Evolutionary conservation across 2,329 filamentous ascomycete genomes (phyloP), one percentile per base, ranked within the genome.

Genomic region (Cercospora sp.): DNA sequence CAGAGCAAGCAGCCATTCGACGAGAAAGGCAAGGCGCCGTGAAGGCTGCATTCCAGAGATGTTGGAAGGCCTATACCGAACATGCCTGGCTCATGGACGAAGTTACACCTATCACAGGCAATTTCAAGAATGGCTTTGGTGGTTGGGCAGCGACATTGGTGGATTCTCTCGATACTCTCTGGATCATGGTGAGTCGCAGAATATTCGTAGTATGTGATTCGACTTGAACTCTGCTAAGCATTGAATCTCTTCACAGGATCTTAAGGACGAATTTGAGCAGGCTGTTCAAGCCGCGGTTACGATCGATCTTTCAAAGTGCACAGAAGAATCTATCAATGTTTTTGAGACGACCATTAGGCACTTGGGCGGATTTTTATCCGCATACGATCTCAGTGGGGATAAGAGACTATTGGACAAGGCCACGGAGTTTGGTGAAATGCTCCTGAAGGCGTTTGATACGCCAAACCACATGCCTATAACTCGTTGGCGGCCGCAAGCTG

Each of bases 71-170:
- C 10, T 85, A 85, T 73, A 78, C 78, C 33, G 64, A 76, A 48
- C 76, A 80, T 69, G 82, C 82, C 3, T 85, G 83, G 83, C 79
- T 82, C 79, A 78, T 82, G 66, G 83, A 85, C 65, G 83, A 85
- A 73, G 72, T 85, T 36, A 75, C 74, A 26, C 83, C 83, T 1
- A 75, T 84, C n/a, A 78, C 76, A 64, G 82, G 81, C 20, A 76
- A 77, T 3, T 73, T 70, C 23, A 79, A 75, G 55, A 76, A 83
- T 69, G 77, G 77, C 20, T 84, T 83, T 73, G 82, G 82, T 60
- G 82, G 82, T 5, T 84, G 82, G 82, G 82, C 79, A 3, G 82
- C 82, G 5, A 82, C 78, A 8, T 73, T 84, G 12, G 80, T 84
- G 2, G 66, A 68, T 30, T 58, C 57, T n/a, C 63, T 68, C 23